A percentile compares a stretch with the other conserved stretches of the same genome.
Evolutionary conservation across 2,329 filamentous ascomycete species (phyloP).

Genomic region (Cladosporium oxysporum): DNA sequence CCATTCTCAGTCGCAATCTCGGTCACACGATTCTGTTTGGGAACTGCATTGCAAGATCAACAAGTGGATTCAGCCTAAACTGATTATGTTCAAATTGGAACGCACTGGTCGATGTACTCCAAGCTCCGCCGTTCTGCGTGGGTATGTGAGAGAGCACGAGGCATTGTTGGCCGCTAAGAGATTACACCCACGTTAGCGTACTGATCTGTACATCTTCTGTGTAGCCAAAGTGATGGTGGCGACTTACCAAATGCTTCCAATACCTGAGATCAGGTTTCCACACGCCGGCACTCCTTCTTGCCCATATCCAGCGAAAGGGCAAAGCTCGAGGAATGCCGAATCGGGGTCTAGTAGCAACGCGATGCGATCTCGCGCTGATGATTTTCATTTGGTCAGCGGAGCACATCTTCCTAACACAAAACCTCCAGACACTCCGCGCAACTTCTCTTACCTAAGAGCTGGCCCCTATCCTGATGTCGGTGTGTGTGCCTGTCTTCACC

Average conservation of each 20-base stretch:
- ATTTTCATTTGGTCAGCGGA: background rate
- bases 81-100: background rate
- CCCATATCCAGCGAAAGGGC: background rate
- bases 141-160: background rate
- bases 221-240: background rate
- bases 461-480: background rate
- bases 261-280: background rate
- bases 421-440: background rate
- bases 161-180: background rate
- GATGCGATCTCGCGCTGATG: background rate
- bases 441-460: background rate
- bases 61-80: too few relatives aligned
- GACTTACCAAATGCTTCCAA: background rate
- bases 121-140: background rate
- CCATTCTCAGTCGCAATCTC: background rate
- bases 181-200: background rate
- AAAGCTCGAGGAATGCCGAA: background rate
- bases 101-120: background rate
- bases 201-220: background rate
- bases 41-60: background rate
- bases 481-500: background rate
- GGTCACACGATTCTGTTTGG: background rate
- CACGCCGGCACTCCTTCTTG: background rate
- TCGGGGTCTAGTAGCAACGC: background rate
- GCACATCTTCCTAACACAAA: background rate